Base-by-base conservation (phyloP, 306 rosid species). In the Lotus japonicus region DNA sequence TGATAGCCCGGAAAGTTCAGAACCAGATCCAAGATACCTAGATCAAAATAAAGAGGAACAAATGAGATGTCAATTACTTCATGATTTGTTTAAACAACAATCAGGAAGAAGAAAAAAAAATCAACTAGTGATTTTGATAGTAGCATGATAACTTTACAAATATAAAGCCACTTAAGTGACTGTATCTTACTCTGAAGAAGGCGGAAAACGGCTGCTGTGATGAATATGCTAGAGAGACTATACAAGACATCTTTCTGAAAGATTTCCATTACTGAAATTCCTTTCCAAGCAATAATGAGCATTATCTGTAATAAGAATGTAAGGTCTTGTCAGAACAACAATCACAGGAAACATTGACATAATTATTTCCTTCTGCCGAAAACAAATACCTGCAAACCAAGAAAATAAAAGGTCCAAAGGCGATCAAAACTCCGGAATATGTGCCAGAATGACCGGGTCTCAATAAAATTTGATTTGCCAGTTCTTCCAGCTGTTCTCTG, bases 171-270 rank as follows among this genome's bases (percentile, higher is more conserved):
- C 73, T 55, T 28, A 65, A 45, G 70, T 58, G 48, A 79, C 68
- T 56, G 36, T 16, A 70, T 42, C 86, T 36, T 94, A 94, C 99
- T 87, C 71, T 94, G 99, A 75, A 94, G 89, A 16, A 94, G 62
- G 33, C 99, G 99, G 41, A 94, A 86, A 76, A 90, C 2, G 17
- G 99, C 97, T 58, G 99, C 96, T 14, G 99, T 90, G 81, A 94
- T 90, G 89, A 94, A 94, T 80, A 94, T 82, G 73, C 97, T 94
- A 14, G 99, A 88, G 56, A 90, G 77, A 4, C 80, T 38, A 66
- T 81, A 78, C n/a, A 94, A 63, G 75, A 86, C 86, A 68, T 86
- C 79, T 82, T 70, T 84, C 71, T 74, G 75, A 73, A 88, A 80
- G 64, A 90, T 68, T 71, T 94, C 90, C 56, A 58, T 1, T 10